Conservation (phyloP, 768 basidiomycete species). For the Mrakia frigida region DNA sequence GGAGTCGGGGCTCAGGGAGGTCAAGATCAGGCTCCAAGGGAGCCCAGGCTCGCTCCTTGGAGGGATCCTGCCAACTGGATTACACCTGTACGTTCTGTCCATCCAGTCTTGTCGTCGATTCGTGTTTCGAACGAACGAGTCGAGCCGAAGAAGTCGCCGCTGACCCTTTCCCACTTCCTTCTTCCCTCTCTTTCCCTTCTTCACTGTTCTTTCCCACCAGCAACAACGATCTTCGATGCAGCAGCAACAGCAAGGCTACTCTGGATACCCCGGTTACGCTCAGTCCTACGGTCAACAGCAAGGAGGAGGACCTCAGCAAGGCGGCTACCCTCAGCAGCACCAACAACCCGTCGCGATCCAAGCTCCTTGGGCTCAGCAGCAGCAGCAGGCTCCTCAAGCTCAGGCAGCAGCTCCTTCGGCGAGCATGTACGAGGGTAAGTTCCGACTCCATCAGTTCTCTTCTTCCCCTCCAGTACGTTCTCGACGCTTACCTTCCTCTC, state of each 20-base stretch:
- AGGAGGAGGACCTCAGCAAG: neutral
- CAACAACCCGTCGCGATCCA: slow-evolving; percentile 12
- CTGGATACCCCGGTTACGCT: slow-evolving; percentile 1
- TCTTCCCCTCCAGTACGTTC: no score
- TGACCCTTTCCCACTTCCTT: neutral
- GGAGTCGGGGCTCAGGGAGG: slow-evolving; percentile 1
- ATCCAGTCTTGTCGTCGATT: neutral
- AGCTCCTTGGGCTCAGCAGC: slow-evolving; percentile 18
- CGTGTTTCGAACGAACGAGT: neutral
- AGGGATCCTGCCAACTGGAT: slow-evolving; percentile 31
- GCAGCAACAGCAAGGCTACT: neutral
- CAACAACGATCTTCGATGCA: slow-evolving; percentile 20
- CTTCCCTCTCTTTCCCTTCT: neutral
- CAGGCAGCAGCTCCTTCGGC: slow-evolving; percentile 12
- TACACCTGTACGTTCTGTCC: slow-evolving; percentile 18
- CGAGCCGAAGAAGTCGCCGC: neutral
- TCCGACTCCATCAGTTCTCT: neutral
- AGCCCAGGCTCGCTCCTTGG: slow-evolving; percentile 26
- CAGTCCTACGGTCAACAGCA: slow-evolving; percentile 12
- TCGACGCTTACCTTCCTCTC: no score
- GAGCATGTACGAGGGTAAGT: slow-evolving; percentile 20
- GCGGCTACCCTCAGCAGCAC: neutral
- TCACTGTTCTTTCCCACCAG: neutral
- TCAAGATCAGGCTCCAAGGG: slow-evolving; percentile 4
- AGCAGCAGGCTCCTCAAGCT: neutral